Percentiles rank a stretch among this genome's conserved stretches.
These are phyloP conservation scores for Globisporangium okanoganense DNA, from an alignment of 352 stramenopile species.

Conservation along the genomic window DNA sequence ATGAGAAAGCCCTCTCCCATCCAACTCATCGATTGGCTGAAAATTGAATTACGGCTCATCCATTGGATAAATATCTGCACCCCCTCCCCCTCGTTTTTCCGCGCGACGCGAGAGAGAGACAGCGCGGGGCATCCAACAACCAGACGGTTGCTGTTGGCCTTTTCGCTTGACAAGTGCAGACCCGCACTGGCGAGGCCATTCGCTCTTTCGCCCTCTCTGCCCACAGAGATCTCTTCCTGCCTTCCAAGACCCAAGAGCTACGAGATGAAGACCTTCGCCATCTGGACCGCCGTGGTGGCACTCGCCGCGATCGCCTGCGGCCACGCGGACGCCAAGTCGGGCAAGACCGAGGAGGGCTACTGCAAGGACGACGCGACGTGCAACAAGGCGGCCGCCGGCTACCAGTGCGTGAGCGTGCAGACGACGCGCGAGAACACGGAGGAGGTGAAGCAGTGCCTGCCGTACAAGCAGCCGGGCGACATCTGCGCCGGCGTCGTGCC, in stretches of 20 bases:
- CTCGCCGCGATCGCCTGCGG: slow-evolving; percentile 14
- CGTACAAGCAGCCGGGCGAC: slow-evolving; percentile 35
- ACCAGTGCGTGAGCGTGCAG: slow-evolving; percentile 73
- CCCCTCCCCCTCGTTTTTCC: background rate
- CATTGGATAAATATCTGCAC: too few species aligned
- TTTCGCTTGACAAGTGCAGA: background rate
- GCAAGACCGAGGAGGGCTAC: slow-evolving; percentile 45
- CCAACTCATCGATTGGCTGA: too few species aligned
- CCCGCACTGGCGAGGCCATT: background rate
- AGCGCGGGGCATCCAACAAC: background rate
- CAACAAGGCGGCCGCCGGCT: slow-evolving; percentile 25
- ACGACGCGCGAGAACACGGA: slow-evolving; percentile 64
- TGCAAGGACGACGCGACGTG: slow-evolving; percentile 58
- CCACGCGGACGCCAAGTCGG: slow-evolving; percentile 30
- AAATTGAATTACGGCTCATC: too few species aligned
- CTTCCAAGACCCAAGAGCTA: slow-evolving; percentile 2
- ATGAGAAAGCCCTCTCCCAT: too few species aligned
- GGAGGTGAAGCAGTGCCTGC: slow-evolving; percentile 78
- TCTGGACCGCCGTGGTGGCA: slow-evolving; percentile 15
- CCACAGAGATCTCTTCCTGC: background rate
- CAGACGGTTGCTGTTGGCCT: background rate
- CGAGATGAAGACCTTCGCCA: slow-evolving; percentile 14
- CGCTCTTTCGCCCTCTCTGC: slow-evolving; percentile 2
- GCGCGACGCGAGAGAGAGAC: background rate
- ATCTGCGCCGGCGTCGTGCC: slow-evolving; percentile 56